These are phyloP conservation scores for Pichia kudriavzevii DNA, from an alignment of 1,139 yeast genomes.

Conservation along the genomic window DNA sequence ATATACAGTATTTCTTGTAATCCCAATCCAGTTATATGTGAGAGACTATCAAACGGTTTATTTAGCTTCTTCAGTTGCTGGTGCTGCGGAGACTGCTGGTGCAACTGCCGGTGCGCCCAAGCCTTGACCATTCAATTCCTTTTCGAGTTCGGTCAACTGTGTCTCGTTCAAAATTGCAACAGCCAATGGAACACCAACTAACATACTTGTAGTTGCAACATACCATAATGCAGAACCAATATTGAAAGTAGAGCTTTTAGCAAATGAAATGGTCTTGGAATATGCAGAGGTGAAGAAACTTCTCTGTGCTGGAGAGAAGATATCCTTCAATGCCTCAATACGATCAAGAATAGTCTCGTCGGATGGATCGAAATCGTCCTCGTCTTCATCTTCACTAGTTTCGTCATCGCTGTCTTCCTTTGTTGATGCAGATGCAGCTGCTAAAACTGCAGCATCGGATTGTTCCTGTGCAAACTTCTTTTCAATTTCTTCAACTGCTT, in stretches of 20 bases:
- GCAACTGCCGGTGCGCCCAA: conserved; percentile 72
- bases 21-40: not conserved
- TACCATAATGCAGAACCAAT: conserved; percentile 82
- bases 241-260: conserved; percentile 40
- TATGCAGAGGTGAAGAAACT: conserved; percentile 30
- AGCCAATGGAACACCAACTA: conserved; percentile 89
- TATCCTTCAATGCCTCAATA: conserved; percentile 83
- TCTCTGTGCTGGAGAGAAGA: conserved; percentile 85
- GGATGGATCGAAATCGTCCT: conserved; percentile 68
- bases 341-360: conserved; percentile 84
- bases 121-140: conserved; percentile 81
- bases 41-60: conserved; percentile 1
- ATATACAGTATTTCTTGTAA: conserved; percentile 8
- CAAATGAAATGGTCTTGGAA: conserved; percentile 2
- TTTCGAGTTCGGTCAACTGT: conserved; percentile 87
- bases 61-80: conserved; percentile 11
- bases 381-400: conserved; percentile 31
- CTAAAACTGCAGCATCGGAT: no score
- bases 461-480: conserved; percentile 11
- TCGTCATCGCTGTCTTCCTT: conserved; percentile 23
- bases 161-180: conserved; percentile 87
- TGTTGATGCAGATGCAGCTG: conserved; percentile 13
- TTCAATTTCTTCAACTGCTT: conserved; percentile 11
- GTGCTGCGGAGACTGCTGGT: conserved; percentile 38
- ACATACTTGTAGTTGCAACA: conserved; percentile 71